Percentiles rank a stretch among this genome's conserved stretches.
Conservation (phyloP, 768 basidiomycete genomes). For the Boletus sensibilis region DNA sequence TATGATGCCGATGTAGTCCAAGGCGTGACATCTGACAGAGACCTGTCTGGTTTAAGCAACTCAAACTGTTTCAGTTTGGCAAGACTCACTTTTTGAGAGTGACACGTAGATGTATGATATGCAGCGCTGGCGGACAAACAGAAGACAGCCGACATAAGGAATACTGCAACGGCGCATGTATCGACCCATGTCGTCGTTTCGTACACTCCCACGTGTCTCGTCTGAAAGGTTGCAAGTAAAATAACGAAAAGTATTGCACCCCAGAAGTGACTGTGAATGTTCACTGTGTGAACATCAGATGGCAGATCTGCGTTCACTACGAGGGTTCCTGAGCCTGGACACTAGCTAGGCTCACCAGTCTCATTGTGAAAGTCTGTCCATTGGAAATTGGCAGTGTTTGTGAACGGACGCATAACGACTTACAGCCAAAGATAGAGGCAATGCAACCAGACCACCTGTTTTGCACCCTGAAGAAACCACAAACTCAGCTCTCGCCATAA, state of each 20-base stretch:
- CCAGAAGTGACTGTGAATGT: conserved; percentile 82
- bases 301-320: conserved; percentile 1
- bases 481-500: neutral
- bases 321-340: neutral
- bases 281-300: conserved; percentile 49
- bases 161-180: conserved; percentile 56
- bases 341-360: conserved; percentile 46
- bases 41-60: conserved; percentile 42
- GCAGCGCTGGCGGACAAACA: conserved; percentile 71
- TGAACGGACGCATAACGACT: conserved; percentile 30
- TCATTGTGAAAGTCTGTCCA: conserved; percentile 73
- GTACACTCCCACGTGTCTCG: conserved; percentile 49
- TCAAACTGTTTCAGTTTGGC: neutral
- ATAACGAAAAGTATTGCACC: conserved; percentile 61
- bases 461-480: conserved; percentile 45
- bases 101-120: conserved; percentile 72
- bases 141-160: conserved; percentile 67
- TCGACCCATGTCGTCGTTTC: conserved; percentile 61
- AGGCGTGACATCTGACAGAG: conserved; percentile 54
- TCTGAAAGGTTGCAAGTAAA: conserved; percentile 53
- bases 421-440: conserved; percentile 65
- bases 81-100: conserved; percentile 62
- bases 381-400: conserved; percentile 15
- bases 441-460: conserved; percentile 63
- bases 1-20: conserved; percentile 83